phyloP scores from a whole-genome alignment of 805 yeast species.

The Yamadazyma laniorum region DNA sequence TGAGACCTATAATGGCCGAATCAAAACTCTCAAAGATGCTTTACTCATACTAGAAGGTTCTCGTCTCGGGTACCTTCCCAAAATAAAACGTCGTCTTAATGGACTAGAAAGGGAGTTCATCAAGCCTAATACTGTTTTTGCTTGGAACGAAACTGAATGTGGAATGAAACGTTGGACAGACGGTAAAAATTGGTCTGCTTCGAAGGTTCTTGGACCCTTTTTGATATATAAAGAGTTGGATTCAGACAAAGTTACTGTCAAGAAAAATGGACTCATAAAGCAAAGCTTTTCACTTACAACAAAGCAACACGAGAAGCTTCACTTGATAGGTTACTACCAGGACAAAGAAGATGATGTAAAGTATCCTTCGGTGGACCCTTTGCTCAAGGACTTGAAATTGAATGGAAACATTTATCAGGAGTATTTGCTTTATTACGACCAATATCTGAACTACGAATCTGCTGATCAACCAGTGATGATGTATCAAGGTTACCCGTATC shows the following conservation, averaged over 20 bases:
- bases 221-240: constrained; percentile 56
- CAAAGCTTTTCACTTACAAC: constrained; percentile 62
- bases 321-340: constrained; percentile 54
- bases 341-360: constrained; percentile 11
- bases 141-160: constrained; percentile 71
- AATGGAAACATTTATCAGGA: constrained; percentile 23
- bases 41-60: constrained; percentile 65
- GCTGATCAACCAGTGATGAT: not conserved
- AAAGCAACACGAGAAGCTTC: constrained; percentile 51
- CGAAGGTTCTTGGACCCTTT: constrained; percentile 64
- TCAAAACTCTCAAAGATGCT: constrained; percentile 60
- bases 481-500: not conserved
- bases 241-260: constrained; percentile 20
- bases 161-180: constrained; percentile 81
- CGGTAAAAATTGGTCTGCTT: constrained; percentile 71
- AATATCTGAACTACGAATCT: constrained; percentile 7
- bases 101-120: constrained; percentile 58
- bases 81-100: constrained; percentile 56
- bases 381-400: constrained; percentile 19
- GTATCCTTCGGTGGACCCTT: constrained; percentile 26
- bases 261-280: constrained; percentile 57
- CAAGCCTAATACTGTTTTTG: constrained; percentile 57
- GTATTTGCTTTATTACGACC: constrained; percentile 17
- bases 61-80: constrained; percentile 53
- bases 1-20: constrained; percentile 60